Evolutionary conservation across 306 rosid genomes (phyloP), one percentile per base, ranked within the genome.

Genomic region (Cicer judaicum): DNA sequence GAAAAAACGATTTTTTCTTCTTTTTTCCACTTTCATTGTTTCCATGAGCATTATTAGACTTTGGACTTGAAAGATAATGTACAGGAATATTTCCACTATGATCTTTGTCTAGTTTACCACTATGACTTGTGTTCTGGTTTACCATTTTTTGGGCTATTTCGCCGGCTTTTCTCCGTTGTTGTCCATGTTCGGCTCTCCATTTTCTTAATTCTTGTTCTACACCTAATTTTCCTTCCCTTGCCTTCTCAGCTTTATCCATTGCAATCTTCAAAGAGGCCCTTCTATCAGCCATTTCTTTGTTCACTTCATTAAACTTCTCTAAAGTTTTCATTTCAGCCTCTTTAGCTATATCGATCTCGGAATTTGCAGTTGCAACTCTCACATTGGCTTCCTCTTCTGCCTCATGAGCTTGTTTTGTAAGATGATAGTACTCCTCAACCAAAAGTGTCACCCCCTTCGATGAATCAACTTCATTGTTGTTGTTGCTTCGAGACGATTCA

Each of bases 121-220:
- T 73, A 7, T 89, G 77, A 73, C 83, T 87, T 64, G 39, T 83
- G 21, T 15, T 71, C 5, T 87, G 79, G 72, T 76, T 85, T 54
- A 52, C 82, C 5, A 52, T 80, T 70, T 70, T 82, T 47, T 83
- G 87, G 62, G 62, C 88, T 43, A 87, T 40, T 57, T 81, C 91
- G 52, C 80, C 80, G n/a, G 83, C 80, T 71, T 88, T 94, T 81
- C 93, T 81, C 39, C 73, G 75, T 62, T 87, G 92, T 77, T 87
- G 92, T 77, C 78, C 93, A 2, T 87, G 89, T 62, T 90, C 99
- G 1, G 96, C 78, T 84, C 98, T 88, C 99, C 99, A 94, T 67
- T 84, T 92, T 80, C 99, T 87, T 52, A 94, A 60, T 78, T 94
- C 96, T 74, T 94, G 97, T 77, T 94, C 99, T 39, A 82, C 90